Conservation (phyloP, 768 basidiomycete genomes). For the Lactarius evosmus region DNA sequence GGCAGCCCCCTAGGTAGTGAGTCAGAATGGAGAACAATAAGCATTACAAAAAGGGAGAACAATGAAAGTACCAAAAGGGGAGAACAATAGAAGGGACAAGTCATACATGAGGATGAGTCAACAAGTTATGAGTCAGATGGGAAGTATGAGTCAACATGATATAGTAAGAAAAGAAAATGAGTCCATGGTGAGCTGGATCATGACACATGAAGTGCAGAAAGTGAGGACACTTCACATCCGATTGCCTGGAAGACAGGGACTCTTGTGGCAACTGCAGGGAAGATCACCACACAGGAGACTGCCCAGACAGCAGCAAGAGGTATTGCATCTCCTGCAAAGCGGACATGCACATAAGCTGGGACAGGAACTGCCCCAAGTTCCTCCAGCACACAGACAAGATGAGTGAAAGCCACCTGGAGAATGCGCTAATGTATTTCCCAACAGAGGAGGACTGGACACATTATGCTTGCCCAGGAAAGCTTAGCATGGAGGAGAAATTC, state of each 20-base stretch:
- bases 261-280: conserved; percentile 21
- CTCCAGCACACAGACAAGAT: background rate
- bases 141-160: too few species aligned
- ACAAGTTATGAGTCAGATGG: too few species aligned
- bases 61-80: too few species aligned
- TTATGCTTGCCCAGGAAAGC: conserved; percentile 6
- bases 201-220: too few species aligned
- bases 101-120: too few species aligned
- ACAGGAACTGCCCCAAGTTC: conserved; percentile 8
- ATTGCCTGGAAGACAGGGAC: background rate
- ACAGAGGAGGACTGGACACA: conserved; percentile 29
- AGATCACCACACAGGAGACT: conserved; percentile 27
- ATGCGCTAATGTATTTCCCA: conserved; percentile 28
- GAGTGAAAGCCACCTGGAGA: conserved; percentile 20
- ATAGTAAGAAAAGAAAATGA: too few species aligned
- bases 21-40: too few species aligned
- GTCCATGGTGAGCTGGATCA: too few species aligned
- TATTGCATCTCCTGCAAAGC: background rate
- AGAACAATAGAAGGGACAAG: too few species aligned
- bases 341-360: conserved; percentile 10
- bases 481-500: background rate
- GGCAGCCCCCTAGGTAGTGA: too few species aligned
- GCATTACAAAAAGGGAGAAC: too few species aligned
- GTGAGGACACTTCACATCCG: conserved; percentile 7
- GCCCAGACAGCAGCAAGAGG: background rate